A percentile compares a stretch with the other conserved stretches of the same genome.
Evolutionary conservation across 345 rosid species (phyloP).

Genomic region (Syzygium aqueum): DNA sequence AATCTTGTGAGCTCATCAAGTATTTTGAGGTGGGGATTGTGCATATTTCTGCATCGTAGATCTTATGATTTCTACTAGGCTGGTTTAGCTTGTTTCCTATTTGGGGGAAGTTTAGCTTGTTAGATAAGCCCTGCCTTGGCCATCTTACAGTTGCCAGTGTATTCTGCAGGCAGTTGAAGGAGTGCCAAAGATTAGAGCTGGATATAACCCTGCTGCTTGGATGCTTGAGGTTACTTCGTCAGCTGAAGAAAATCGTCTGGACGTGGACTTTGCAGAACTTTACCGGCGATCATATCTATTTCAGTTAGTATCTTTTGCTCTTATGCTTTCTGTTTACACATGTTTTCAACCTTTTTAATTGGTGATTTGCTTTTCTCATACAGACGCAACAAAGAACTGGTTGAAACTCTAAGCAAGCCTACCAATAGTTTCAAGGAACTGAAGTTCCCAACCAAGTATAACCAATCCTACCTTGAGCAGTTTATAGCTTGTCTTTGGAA

Average conservation of each 20-base stretch:
- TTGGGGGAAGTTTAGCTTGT: not conserved
- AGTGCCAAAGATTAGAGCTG: constrained; percentile 68
- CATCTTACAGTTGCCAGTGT: not conserved
- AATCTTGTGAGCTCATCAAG: constrained; percentile 69
- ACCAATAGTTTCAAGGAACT: constrained; percentile 50
- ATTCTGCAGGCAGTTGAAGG: constrained; percentile 67
- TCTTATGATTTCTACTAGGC: not conserved
- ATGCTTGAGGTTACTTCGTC: constrained; percentile 90
- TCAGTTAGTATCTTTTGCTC: constrained; percentile 37
- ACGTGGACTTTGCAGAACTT: constrained; percentile 83
- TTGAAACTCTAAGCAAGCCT: constrained; percentile 73
- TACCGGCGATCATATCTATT: constrained; percentile 62
- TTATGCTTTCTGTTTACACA: not conserved
- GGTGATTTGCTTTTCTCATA: constrained; percentile 5
- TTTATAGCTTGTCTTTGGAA: constrained; percentile 92
- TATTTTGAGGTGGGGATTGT: constrained; percentile 69
- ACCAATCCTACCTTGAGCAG: constrained; percentile 64
- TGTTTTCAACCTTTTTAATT: constrained; percentile 4
- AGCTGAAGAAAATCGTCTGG: constrained; percentile 66
- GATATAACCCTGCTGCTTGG: constrained; percentile 96
- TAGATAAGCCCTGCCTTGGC: not conserved
- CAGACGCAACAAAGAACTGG: constrained; percentile 68
- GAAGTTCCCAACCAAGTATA: constrained; percentile 75
- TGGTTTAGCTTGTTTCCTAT: not conserved
- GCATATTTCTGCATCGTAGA: not conserved